Evolutionary conservation across 352 stramenopile genomes (phyloP).

Genomic region (Phytopythium boreale): DNA sequence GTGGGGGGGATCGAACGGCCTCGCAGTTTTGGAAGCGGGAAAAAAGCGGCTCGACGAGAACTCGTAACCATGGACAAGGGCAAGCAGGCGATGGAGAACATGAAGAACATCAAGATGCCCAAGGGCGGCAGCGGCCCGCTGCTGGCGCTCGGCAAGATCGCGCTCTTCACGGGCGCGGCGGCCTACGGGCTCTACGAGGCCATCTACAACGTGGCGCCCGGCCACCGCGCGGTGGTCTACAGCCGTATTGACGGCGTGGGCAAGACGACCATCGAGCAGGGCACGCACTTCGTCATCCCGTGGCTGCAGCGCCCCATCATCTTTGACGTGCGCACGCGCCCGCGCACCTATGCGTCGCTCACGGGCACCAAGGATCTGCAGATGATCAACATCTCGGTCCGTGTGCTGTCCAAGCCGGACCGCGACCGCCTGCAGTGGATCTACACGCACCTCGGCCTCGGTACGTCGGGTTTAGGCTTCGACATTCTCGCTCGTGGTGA

Average conservation of each 20-base stretch:
- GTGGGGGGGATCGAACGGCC: slow-evolving; percentile 1
- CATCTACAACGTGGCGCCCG: slow-evolving; percentile 87
- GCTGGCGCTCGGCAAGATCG: slow-evolving; percentile 58
- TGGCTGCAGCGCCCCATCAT: slow-evolving; percentile 97
- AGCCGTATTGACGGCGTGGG: slow-evolving; percentile 86
- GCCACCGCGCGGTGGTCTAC: slow-evolving; percentile 89
- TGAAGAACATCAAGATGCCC: slow-evolving; percentile 89
- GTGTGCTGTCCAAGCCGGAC: slow-evolving; percentile 97
- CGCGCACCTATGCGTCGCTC: slow-evolving; percentile 91
- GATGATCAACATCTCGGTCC: slow-evolving; percentile 99
- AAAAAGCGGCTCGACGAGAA: slow-evolving; percentile 4
- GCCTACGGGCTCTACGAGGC: slow-evolving; percentile 80
- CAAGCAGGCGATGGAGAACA: slow-evolving; percentile 86
- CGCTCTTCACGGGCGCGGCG: slow-evolving; percentile 52
- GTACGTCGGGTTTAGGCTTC: slow-evolving; percentile 26
- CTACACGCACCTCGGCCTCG: slow-evolving; percentile 93
- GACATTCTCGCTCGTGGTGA: too few species aligned
- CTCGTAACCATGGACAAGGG: slow-evolving; percentile 66
- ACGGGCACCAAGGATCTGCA: slow-evolving; percentile 97
- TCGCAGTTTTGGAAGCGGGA: slow-evolving; percentile 19
- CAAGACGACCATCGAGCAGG: slow-evolving; percentile 84
- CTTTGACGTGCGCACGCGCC: slow-evolving; percentile 93
- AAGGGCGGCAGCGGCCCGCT: slow-evolving; percentile 54
- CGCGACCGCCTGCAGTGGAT: slow-evolving; percentile 93
- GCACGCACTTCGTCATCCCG: slow-evolving; percentile 97